Conservation (phyloP, 164 flowering plant genomes). For the Piper longum region DNA sequence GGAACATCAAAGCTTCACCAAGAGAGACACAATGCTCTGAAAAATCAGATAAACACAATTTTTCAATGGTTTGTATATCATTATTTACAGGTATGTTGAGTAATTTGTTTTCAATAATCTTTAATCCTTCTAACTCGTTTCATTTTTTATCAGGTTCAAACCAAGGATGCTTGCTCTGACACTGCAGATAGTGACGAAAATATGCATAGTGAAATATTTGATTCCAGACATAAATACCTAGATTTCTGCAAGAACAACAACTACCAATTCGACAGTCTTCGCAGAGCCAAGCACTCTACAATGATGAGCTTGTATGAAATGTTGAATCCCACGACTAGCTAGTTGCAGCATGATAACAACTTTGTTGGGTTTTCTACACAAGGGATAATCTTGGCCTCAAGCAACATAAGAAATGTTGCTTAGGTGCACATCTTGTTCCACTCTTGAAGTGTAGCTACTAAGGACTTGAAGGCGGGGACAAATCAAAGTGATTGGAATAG, state of each 20-base stretch:
- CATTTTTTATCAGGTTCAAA: constrained; percentile 13
- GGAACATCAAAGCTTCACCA: neutral
- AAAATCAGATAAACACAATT: neutral
- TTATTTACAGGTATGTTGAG: neutral
- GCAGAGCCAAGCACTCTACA: constrained; percentile 51
- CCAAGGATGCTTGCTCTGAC: constrained; percentile 16
- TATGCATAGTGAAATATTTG: constrained; percentile 19
- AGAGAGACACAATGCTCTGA: neutral
- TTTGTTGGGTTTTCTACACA: too few species aligned
- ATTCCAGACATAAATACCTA: constrained; percentile 24
- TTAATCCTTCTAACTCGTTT: too few species aligned
- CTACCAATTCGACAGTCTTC: constrained; percentile 41
- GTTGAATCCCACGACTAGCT: constrained; percentile 6
- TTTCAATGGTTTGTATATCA: neutral
- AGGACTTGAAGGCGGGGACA: too few species aligned
- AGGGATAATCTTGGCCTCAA: too few species aligned
- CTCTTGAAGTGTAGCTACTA: too few species aligned
- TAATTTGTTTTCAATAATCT: too few species aligned
- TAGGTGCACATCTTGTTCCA: too few species aligned
- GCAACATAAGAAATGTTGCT: too few species aligned
- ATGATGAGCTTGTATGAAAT: constrained; percentile 49
- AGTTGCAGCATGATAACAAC: too few species aligned
- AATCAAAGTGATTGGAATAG: too few species aligned
- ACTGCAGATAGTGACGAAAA: constrained; percentile 27
- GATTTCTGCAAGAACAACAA: constrained; percentile 30